These are phyloP conservation scores for Crucibulum laeve DNA, from an alignment of 768 basidiomycete species.

Conservation along the genomic window DNA sequence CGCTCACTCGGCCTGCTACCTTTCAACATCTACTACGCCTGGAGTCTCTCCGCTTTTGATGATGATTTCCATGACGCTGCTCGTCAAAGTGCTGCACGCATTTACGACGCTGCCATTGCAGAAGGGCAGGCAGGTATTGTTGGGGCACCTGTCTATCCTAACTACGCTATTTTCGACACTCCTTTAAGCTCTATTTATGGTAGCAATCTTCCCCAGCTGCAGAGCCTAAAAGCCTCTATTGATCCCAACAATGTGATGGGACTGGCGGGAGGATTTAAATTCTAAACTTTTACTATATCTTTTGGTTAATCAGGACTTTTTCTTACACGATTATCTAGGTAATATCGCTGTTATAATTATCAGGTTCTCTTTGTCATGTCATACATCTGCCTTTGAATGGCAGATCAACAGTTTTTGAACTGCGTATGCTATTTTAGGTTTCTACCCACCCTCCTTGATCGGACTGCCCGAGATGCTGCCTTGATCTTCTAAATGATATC, in stretches of 20 bases:
- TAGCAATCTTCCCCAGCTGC: slow-evolving; percentile 35
- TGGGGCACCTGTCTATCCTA: slow-evolving; percentile 46
- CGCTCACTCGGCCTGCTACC: slow-evolving; percentile 35
- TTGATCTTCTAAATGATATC: too few relatives aligned
- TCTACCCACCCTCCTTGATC: too few relatives aligned
- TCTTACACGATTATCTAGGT: too few relatives aligned
- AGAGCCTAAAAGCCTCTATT: slow-evolving; percentile 33
- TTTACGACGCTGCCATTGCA: slow-evolving; percentile 32
- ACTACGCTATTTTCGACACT: slow-evolving; percentile 55
- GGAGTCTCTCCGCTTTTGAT: slow-evolving; percentile 35
- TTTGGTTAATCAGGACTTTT: neutral
- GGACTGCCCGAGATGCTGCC: too few relatives aligned
- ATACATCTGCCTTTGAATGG: too few relatives aligned
- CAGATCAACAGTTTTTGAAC: too few relatives aligned
- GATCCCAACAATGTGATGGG: slow-evolving; percentile 64
- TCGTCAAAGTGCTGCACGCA: slow-evolving; percentile 28
- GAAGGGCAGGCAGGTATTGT: slow-evolving; percentile 33
- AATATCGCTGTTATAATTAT: too few relatives aligned
- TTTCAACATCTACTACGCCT: slow-evolving; percentile 43
- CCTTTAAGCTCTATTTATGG: slow-evolving; percentile 49
- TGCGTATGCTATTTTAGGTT: too few relatives aligned
- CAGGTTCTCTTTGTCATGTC: too few relatives aligned
- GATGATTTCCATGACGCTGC: slow-evolving; percentile 34
- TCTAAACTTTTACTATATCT: slow-evolving; percentile 17
- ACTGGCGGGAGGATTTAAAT: slow-evolving; percentile 63